Evolutionary conservation across 129 eudicot genomes (phyloP).

Genomic region (Logfia minima): DNA sequence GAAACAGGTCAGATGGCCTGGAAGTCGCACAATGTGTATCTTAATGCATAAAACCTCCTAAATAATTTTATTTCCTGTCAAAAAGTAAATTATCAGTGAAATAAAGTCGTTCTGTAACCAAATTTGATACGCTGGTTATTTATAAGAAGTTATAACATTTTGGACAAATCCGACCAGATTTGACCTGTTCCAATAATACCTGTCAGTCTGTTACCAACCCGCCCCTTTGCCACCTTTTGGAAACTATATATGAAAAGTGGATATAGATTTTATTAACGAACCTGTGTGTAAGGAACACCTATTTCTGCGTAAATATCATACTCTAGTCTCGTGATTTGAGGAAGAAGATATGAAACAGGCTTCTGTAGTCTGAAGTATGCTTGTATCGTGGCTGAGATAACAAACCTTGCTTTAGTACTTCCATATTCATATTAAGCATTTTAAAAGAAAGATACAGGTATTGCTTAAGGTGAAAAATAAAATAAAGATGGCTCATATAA

Average conservation of each 20-base stretch:
- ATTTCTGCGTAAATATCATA: constrained; percentile 67
- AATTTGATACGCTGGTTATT: background rate
- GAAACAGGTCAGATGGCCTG: background rate
- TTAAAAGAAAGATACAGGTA: background rate
- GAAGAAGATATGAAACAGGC: constrained; percentile 67
- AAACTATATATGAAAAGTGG: background rate
- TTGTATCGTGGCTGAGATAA: constrained; percentile 61
- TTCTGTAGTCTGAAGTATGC: constrained; percentile 64
- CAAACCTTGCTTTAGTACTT: background rate
- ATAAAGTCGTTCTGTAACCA: background rate
- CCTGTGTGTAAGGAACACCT: constrained; percentile 69
- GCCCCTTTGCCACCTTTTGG: constrained; percentile 12
- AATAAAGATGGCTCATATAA: background rate
- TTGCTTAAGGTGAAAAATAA: background rate
- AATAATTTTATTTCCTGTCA: background rate
- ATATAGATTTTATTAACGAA: constrained; percentile 27
- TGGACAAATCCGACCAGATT: background rate
- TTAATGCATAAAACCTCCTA: constrained; percentile 3
- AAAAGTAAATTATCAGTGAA: background rate
- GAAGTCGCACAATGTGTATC: background rate
- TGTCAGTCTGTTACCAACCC: background rate
- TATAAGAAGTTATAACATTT: background rate
- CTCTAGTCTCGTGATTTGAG: constrained; percentile 62
- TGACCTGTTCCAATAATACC: background rate
- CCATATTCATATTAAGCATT: background rate